These are phyloP conservation scores for Phylloporus sp. DNA, from an alignment of 768 basidiomycete species.

Conservation along the genomic window DNA sequence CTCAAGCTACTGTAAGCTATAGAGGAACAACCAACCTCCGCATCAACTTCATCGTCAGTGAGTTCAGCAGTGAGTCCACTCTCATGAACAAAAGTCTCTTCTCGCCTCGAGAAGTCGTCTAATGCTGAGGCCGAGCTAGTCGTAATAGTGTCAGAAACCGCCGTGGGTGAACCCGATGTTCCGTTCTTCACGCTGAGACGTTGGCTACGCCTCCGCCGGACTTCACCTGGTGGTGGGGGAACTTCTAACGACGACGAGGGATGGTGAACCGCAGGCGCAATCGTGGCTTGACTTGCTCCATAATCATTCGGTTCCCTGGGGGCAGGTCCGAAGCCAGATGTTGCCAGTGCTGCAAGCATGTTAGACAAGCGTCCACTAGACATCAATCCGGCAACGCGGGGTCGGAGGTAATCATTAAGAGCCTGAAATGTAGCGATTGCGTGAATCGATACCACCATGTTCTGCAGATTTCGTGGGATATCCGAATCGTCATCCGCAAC, in stretches of 20 bases:
- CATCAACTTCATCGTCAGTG: slow-evolving; percentile 82
- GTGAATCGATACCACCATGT: slow-evolving; percentile 95
- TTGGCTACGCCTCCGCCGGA: slow-evolving; percentile 72
- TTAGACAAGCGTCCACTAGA: slow-evolving; percentile 66
- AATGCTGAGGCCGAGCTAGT: slow-evolving; percentile 29
- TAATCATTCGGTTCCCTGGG: slow-evolving; percentile 33
- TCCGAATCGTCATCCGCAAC: slow-evolving; percentile 88
- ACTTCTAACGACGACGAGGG: slow-evolving; percentile 33
- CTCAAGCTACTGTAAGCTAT: too few species aligned
- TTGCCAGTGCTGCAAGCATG: slow-evolving; percentile 87
- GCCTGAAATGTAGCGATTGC: slow-evolving; percentile 98
- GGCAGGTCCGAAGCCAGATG: slow-evolving; percentile 58
- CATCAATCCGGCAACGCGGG: slow-evolving; percentile 73
- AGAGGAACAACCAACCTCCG: slow-evolving; percentile 56
- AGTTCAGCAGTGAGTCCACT: slow-evolving; percentile 68
- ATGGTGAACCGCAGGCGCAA: slow-evolving; percentile 24
- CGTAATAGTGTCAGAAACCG: slow-evolving; percentile 16
- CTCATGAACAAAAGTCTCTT: slow-evolving; percentile 57
- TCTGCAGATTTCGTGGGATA: slow-evolving; percentile 79
- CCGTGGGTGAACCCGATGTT: slow-evolving; percentile 12
- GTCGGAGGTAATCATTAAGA: slow-evolving; percentile 91
- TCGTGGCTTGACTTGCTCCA: slow-evolving; percentile 29
- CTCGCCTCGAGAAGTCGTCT: slow-evolving; percentile 17
- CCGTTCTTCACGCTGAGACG: slow-evolving; percentile 71
- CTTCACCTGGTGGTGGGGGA: slow-evolving; percentile 34